Evolutionary conservation across 164 flowering plant species (phyloP), one percentile per base, ranked within the genome.

Genomic region (Piper longum): DNA sequence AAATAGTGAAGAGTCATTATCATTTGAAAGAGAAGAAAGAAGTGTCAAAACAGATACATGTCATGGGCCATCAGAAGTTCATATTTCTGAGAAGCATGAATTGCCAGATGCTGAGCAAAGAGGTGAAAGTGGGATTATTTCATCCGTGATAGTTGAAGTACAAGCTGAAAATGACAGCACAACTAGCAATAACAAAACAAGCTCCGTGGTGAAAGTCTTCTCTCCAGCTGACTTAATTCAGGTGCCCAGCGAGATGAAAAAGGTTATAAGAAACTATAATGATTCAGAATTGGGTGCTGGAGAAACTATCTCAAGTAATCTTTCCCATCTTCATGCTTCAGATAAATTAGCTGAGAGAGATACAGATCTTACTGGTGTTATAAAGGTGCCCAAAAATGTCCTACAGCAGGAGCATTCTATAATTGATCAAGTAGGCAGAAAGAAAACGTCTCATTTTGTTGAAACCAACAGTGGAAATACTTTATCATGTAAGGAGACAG

Each of bases 201-300:
- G 55, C 58, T 62, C 63, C 36, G 26, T 55, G 43, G 71, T 45
- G 57, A 66, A 67, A 5, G 64, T 62, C 14, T 55, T 39, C 41
- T 67, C 71, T 56, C 67, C 78, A 62, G 64, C 73, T 70, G 68
- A 73, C 70, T 5, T 59, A 43, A 17, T 7, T 65, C 62, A 61
- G 39, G 77, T 61, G 65, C 48, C 63, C 45, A 67, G 59, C 41
- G 68, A 41, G 18, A 54, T 56, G 62, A 71, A 48, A 64, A 69
- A 62, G 65, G 26, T 40, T 1, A 57, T 70, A 57, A 73, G 54
- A 60, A 58, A 7, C 56, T 6, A 62, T 65, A 63, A 63, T 61
- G 39, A 66, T 67, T 56, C 43, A 41, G 65, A 67, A 55, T 63
- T 36, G 56, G 41, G 43, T 19, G 44, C 42, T 60, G 77, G 56